Evolutionary conservation across 176 grass and related monocot genomes (phyloP), one percentile per base, ranked within the genome.

Genomic region (Rhynchospora breviuscula): DNA sequence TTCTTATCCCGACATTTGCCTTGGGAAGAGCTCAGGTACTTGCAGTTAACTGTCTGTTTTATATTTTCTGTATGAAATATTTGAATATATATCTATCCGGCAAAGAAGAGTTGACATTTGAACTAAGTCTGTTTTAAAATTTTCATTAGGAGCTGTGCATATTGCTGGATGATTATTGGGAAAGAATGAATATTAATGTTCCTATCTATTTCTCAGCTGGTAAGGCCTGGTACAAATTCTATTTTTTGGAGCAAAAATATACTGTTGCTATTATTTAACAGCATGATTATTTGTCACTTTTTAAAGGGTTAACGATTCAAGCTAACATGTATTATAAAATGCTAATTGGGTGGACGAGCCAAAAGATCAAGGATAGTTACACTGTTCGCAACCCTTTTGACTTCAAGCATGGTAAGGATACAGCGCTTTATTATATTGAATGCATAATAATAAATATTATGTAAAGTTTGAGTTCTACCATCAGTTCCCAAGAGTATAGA

Each of bases 261-360:
- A 59, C 22, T 81, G 46, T 72, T 90, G 17, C 46, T 59, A 71
- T 79, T 72, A 14, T 86, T 15, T 86, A 54, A 35, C 63, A 84
- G 75, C 74, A 82, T 82, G 79, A 56, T 80, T 8, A 71, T 86
- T 74, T n/a, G 59, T 56, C 54, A 60, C 83, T 14, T 82, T 79
- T 88, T 87, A 1, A 82, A 98, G 95, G 95, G 76, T 98, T 98
- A 72, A 94, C 95, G 12, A 90, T 94, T 84, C 95, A 98, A 90
- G 93, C 91, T 76, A 98, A 95, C 59, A 86, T 90, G 92, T 98
- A 98, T 79, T 98, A 98, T 85, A 94, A 95, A 84, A 95, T 93
- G 92, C 88, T 98, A 74, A 95, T 95, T 91, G 95, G 95, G 74
- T 98, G 95, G 92, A 94, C 95, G 68, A 98, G 95, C 83, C 90